phyloP scores from a whole-genome alignment of 148 eudicot species.

The Chenopodium suecicum region DNA sequence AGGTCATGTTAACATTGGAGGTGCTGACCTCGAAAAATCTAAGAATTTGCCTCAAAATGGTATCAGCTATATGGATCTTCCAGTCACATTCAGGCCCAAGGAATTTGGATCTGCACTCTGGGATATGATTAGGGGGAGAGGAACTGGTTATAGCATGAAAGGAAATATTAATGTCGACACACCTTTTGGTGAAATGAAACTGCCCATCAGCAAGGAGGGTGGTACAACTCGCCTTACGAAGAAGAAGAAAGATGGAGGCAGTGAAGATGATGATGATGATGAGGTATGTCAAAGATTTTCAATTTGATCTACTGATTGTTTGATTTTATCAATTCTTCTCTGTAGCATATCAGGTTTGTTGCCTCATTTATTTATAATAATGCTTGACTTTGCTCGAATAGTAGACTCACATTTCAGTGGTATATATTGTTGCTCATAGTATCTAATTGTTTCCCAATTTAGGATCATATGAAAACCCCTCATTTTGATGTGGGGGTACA shows the following conservation, averaged over 20 bases:
- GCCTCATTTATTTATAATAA: neutral
- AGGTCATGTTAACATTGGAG: conserved; percentile 64
- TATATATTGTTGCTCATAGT: neutral
- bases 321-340: neutral
- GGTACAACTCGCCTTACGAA: conserved; percentile 87
- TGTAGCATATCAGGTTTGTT: neutral
- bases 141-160: conserved; percentile 85
- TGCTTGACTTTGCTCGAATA: neutral
- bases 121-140: conserved; percentile 94
- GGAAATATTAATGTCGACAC: conserved; percentile 82
- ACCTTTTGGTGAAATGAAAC: conserved; percentile 88
- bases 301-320: neutral
- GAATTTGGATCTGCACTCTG: conserved; percentile 91
- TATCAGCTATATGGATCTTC: conserved; percentile 52
- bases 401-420: neutral
- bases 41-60: conserved; percentile 64
- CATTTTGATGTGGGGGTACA: too few relatives aligned
- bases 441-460: neutral
- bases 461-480: neutral
- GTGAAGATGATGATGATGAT: conserved; percentile 56
- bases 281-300: conserved; percentile 41
- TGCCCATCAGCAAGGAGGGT: conserved; percentile 82
- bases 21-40: conserved; percentile 66
- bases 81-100: conserved; percentile 86
- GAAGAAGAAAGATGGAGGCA: conserved; percentile 63